Percentiles rank a stretch among this genome's conserved stretches.
Evolutionary conservation across 768 basidiomycete genomes (phyloP).

Genomic region (Coprinellus micaceus): DNA sequence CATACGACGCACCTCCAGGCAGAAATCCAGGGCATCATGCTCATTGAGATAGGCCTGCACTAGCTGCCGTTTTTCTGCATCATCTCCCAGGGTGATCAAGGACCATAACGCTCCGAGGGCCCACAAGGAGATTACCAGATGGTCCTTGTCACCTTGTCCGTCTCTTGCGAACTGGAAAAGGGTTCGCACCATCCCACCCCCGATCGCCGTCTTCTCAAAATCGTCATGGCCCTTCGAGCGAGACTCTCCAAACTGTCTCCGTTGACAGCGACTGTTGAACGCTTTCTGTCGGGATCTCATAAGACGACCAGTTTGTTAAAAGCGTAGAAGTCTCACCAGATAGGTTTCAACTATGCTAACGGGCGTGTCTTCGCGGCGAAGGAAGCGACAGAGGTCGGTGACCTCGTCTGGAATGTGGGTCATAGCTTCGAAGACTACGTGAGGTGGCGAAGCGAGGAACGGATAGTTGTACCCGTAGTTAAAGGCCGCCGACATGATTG

Average conservation of each 20-base stretch:
- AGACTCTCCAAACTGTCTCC: neutral
- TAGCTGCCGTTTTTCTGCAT: constrained; percentile 17
- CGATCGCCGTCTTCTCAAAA: constrained; percentile 21
- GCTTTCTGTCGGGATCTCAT: no score
- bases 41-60: constrained; percentile 20
- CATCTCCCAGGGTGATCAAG: no score
- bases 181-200: constrained; percentile 25
- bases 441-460: no score
- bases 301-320: no score
- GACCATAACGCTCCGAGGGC: constrained; percentile 17
- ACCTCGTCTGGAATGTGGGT: no score
- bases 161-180: constrained; percentile 22
- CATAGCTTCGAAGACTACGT: no score
- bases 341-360: no score
- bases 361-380: no score
- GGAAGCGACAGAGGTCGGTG: no score
- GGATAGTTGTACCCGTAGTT: no score
- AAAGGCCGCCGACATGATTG: no score
- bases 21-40: constrained; percentile 18
- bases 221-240: constrained; percentile 8
- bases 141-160: constrained; percentile 9
- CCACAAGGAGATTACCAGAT: constrained; percentile 19
- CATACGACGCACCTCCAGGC: constrained; percentile 18
- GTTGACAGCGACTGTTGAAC: neutral
- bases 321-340: no score